Base-by-base conservation (phyloP, 129 eudicot species). In the Tagetes patula region DNA sequence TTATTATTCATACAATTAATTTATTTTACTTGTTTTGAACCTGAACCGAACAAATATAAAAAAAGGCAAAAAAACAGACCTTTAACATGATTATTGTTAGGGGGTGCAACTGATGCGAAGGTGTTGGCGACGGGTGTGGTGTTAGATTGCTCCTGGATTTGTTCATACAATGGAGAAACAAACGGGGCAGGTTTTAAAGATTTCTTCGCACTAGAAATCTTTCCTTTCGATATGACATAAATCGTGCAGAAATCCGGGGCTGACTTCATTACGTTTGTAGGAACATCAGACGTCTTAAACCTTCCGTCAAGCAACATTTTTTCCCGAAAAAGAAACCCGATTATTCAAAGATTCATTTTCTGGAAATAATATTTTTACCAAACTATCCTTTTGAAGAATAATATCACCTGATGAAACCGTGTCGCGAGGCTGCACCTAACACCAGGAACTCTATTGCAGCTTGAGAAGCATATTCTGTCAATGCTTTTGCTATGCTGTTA, bases 201-300 rank as follows among this genome's bases (percentile, higher is more conserved):
- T 58, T 86, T 89, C 37, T 77, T 66, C 30, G 88, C 90, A 39
- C 89, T 78, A 50, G 96, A 86, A 55, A 89, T 86, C 78, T 89
- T 89, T 58, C 88, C 74, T 81, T 89, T 89, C 50, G 88, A 83
- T 80, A 89, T 89, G 65, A 89, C 92, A 64, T 89, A 89, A 74
- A 89, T 83, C 14, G 96, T 89, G 79, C 92, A 86, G 80, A 86
- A 89, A 73, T 89, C 92, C 3, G 96, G 96, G 37, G 88, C 80
- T 14, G 53, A 85, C 75, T 84, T 89, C 30, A 81, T 77, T 31
- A 87, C 88, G 39, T 49, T 62, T 65, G 71, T 71, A 14, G 96
- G 96, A 67, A 80, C 73, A 81, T 89, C 96, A 11, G 78, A 48
- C 60, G 68, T 59, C 87, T 81, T 86, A 58, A 86, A 83, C 75